A percentile compares a stretch with the other conserved stretches of the same genome.
phyloP scores from a whole-genome alignment of 768 basidiomycete species.

The Glaciozyma antarctica region DNA sequence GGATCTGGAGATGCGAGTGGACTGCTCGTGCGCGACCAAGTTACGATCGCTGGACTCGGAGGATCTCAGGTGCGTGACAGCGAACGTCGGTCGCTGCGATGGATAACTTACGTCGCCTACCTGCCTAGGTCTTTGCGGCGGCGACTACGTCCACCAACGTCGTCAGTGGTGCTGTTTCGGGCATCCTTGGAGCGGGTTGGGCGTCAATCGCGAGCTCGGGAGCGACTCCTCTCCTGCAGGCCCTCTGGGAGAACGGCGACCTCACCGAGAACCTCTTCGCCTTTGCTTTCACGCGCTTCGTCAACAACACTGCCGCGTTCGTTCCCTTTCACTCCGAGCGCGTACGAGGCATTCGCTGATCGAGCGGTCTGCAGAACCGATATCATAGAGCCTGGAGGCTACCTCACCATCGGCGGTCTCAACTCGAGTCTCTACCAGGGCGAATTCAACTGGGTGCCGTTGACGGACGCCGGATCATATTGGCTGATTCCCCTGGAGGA shows the following conservation, averaged over 20 bases:
- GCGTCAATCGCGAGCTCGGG: conserved; percentile 55
- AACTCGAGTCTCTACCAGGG: conserved; percentile 64
- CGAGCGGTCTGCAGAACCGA: neutral
- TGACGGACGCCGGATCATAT: conserved; percentile 54
- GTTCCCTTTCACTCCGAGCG: neutral
- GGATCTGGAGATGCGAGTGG: too few species aligned
- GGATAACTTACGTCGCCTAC: too few species aligned
- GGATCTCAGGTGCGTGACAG: too few species aligned
- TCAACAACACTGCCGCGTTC: neutral
- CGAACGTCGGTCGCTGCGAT: too few species aligned
- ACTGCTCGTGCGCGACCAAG: too few species aligned
- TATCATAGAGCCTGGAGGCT: conserved; percentile 24
- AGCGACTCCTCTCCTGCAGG: conserved; percentile 71
- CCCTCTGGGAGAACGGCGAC: conserved; percentile 41
- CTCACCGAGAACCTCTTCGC: conserved; percentile 31
- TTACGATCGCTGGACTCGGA: too few species aligned
- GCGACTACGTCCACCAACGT: conserved; percentile 20
- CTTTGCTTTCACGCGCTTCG: neutral
- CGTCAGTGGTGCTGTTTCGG: conserved; percentile 17
- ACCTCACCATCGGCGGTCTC: conserved; percentile 48
- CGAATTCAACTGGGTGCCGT: conserved; percentile 63
- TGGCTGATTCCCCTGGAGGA: conserved; percentile 58
- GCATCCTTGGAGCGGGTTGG: conserved; percentile 69
- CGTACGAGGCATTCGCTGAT: neutral
- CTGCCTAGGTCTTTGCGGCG: conserved; percentile 20